Evolutionary conservation across 73 alveolate species (phyloP), one percentile per base, ranked within the genome.

Genomic region (Tetrahymena elliotti): DNA sequence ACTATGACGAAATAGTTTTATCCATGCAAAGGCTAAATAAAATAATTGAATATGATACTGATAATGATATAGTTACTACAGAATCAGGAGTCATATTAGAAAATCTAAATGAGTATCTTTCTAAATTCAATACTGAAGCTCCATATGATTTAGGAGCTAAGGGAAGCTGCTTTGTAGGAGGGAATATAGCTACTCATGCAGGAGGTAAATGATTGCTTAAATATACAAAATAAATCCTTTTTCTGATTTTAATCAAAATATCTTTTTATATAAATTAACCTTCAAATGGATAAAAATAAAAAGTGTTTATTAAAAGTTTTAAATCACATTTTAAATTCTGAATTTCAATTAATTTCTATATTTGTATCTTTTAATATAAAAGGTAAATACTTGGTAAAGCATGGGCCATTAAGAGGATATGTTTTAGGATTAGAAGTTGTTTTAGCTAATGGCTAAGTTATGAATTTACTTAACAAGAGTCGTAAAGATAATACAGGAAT

Each of bases 121-220:
- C 97, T 27, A 52, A 38, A 95, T 93, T 40, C 33, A 54, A 95
- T 53, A 31, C 88, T 27, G 88, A 95, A 54, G 94, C 96, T 93
- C 99, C 99, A 38, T 53, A 98, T 83, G 99, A 98, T 94, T 93
- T 98, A 20, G 99, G 99, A 39, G 99, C 99, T 27, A 98, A 98
- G 93, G 99, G 99, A 10, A 84, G 97, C 6, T 98, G 99, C 93
- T 93, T 95, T 36, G 95, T 98, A 37, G 99, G 99, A 6, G 99
- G 99, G 6, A 98, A 98, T 93, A 95, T 98, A 33, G 96, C 99
- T 13, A 98, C 99, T 5, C 96, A 98, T 97, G 99, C 99, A 22
- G 99, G 99, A 84, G 99, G 99, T 16, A 68, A 40, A 40, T 10
- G n/a, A n/a, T n/a, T n/a, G n/a, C n/a, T n/a, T n/a, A n/a, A n/a